Evolutionary conservation across 1,139 yeast species (phyloP), one percentile per base, ranked within the genome.

Genomic region (Suhomyces terraborum): DNA sequence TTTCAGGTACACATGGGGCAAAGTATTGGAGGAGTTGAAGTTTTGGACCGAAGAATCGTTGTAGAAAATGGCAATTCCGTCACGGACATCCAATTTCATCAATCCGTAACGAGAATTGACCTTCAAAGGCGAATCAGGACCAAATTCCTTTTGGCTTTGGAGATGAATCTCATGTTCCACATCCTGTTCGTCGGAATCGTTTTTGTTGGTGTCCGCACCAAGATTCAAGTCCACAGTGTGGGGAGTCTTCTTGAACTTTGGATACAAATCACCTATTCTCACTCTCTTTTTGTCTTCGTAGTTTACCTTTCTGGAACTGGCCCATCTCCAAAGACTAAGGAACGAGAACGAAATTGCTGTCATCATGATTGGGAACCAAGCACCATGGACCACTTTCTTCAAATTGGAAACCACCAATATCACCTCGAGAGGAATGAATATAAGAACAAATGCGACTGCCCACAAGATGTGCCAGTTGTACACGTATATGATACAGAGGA

Each of bases 311-410:
- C 62, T 58, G 31, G 68, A 57, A 42, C 77, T 58, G 34, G 74
- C 72, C 72, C 75, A 73, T 52, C 79, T 62, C 80, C 82, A 77
- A 39, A 69, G 55, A 16, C 58, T 40, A 32, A 77, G 62, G 42
- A 74, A 67, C 2, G 42, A 24, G 28, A 59, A 47, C 36, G 55
- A 50, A n/a, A 67, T 31, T 1, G 67, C 59, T 24, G 78, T 61
- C 64, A 73, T 66, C 57, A 64, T 47, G 13, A 78, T 54, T 4
- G 83, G 79, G 51, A 78, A 76, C 84, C 83, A 79, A 3, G 82
- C 84, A 33, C 83, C 84, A 49, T 73, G 76, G 0, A 73, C 70
- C 2, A 79, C 69, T 55, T 79, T 79, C 51, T 66, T 69, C 51
- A 76, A 46, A 43, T 75, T 78, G 9, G 82, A 69, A 34, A 71